Base-by-base conservation (phyloP, 176 grass and related monocot genomes). In the Aegilops tauschii region DNA sequence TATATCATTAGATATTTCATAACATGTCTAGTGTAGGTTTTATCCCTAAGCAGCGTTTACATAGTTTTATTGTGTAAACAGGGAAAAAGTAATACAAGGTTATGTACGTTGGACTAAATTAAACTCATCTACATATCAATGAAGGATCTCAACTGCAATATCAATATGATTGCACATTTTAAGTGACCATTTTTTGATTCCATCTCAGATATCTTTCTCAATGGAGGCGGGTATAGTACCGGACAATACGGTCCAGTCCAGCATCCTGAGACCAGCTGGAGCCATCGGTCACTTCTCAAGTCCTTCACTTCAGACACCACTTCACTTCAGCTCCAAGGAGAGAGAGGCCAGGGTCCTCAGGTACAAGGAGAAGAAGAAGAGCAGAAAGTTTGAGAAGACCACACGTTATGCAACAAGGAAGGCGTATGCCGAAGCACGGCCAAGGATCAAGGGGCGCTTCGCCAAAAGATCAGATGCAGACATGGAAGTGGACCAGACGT, bases 361-460 rank as follows among this genome's bases (percentile, higher is more conserved):
- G 71, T 95, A 98, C 86, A 91, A 67, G 82, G 93, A 92, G 88
- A 98, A 95, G 81, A 92, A 91, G 88, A 98, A 90, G 90, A 84
- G 52, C 3, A 89, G 96, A 37, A 95, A 84, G 49, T 96, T 94
- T 5, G 82, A 86, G 90, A 98, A 94, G 90, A 95, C 82, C 5
- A 91, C 95, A 80, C 87, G 96, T 21, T 94, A 94, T 14, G 89
- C 78, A 11, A 87, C 90, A 58, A 85, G 90, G 61, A 93, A 93
- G 73, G 87, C 58, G 3, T 89, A 95, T 25, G 90, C 90, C 4
- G 90, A 95, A 65, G 81, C 81, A 52, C 78, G 89, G 9, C 93
- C 93, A 29, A 83, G 93, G 86, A 68, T 95, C 81, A 92, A 92
- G 65, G 93, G 93, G 3, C 89, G 89, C 31, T 95, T 95, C 35